Base-by-base conservation (phyloP, 2,329 filamentous ascomycete species). In the Sphaerulina populicola region DNA sequence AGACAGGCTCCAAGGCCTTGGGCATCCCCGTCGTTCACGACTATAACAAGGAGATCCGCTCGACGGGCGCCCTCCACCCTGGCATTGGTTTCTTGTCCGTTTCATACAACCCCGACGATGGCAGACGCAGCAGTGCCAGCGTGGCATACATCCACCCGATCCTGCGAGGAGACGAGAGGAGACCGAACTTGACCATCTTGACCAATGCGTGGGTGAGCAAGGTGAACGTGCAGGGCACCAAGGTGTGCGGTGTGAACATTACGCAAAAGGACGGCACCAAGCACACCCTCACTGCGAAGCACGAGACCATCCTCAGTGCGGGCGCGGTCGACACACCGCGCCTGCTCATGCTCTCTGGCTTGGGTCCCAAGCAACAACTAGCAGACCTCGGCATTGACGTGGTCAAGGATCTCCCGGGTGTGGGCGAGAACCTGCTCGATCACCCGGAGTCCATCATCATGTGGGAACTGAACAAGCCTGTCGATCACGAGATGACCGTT, bases 111-210 rank as follows among this genome's bases (percentile, higher is more conserved):
- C 89, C 89, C 2, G 88, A 94, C 64, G 83, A 88, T 63, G 87
- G 88, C 64, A 80, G 81, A 62, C 82, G 89, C 57, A 91, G 85
- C 73, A 90, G 85, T 66, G 88, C 89, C 53, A 89, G 85, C 52
- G 88, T 94, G 18, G 89, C 89, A 14, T 95, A 95, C 72, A 90
- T 95, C 64, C 89, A 95, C 71, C 89, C 89, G 33, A 89, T 94
- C 64, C 78, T 94, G 47, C 81, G 85, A 37, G 88, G 87, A 37
- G 83, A 89, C 43, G 88, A 94, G 76, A 80, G 82, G 68, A 78
- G 87, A 51, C 81, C 86, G 11, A 95, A 95, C 72, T 71, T 95
- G 67, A 93, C 86, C 35, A 77, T 95, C 54, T 75, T 95, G 53
- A 94, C 88, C 65, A 85, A 94, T 65, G 85, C 88, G 23, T 93